These are phyloP conservation scores for Bruguiera sexangula DNA, from an alignment of 345 rosid species.

Conservation along the genomic window DNA sequence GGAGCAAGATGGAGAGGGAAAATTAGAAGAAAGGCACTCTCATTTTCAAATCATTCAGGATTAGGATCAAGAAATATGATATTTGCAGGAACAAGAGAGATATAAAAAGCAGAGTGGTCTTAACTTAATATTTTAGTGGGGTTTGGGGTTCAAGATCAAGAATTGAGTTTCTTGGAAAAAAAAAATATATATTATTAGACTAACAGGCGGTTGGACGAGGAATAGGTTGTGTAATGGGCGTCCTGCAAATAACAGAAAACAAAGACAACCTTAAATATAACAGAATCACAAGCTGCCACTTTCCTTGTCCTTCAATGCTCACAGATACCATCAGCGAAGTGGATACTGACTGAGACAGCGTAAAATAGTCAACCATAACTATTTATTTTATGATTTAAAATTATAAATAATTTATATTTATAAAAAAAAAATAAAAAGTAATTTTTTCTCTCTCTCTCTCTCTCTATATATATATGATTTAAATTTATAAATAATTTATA, in stretches of 20 bases:
- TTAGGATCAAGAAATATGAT: constrained; percentile 21
- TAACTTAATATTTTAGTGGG: too few species aligned
- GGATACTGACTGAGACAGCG: neutral
- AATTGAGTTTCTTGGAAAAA: neutral
- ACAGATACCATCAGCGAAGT: neutral
- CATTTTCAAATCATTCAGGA: constrained; percentile 22
- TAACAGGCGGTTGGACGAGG: constrained; percentile 18
- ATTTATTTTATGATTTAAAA: too few species aligned
- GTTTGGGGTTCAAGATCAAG: constrained; percentile 1
- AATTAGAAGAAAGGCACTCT: constrained; percentile 17
- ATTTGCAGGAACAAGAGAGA: constrained; percentile 5
- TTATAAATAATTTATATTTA: too few species aligned
- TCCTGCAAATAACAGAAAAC: neutral
- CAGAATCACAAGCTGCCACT: constrained; percentile 14
- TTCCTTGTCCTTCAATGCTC: constrained; percentile 34
- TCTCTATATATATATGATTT: too few species aligned
- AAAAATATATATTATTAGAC: constrained; percentile 3
- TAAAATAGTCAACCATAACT: neutral
- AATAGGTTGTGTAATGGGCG: neutral
- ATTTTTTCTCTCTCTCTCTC: too few species aligned
- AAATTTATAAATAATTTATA: too few species aligned
- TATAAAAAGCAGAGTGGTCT: constrained; percentile 1
- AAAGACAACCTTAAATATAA: neutral
- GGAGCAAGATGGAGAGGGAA: neutral
- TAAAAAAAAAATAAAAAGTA: too few species aligned